Conservation (phyloP, 495 filamentous ascomycete genomes). For the Articulospora tetracladia region DNA sequence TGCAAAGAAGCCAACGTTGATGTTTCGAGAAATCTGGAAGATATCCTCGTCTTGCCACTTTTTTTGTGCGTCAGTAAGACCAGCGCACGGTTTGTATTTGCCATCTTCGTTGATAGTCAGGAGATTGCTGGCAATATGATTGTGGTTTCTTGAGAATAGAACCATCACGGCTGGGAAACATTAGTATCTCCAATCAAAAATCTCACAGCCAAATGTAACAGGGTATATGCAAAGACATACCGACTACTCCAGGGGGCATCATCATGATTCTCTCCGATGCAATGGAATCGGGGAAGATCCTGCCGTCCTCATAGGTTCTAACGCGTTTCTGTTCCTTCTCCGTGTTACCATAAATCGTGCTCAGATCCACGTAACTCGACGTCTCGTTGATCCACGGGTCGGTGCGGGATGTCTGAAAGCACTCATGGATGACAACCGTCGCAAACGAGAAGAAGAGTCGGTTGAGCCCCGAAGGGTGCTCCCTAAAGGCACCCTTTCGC, state of each 20-base stretch:
- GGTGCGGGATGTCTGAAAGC: constrained; percentile 27
- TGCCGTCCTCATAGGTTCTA: constrained; percentile 75
- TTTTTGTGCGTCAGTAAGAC: constrained; percentile 42
- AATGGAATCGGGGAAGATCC: constrained; percentile 77
- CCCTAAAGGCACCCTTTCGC: constrained; percentile 31
- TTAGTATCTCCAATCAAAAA: neutral
- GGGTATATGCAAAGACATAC: neutral
- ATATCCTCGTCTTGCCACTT: constrained; percentile 67
- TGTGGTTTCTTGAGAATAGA: constrained; percentile 76
- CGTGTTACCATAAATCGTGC: constrained; percentile 81
- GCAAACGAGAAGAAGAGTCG: constrained; percentile 86
- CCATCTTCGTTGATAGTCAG: constrained; percentile 60
- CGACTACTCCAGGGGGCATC: constrained; percentile 80
- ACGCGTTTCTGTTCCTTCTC: constrained; percentile 69
- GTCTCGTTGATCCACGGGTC: constrained; percentile 63
- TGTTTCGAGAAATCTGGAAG: constrained; percentile 77
- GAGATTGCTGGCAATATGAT: constrained; percentile 64
- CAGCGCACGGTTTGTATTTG: constrained; percentile 45
- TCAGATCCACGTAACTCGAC: constrained; percentile 80
- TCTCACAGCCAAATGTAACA: neutral
- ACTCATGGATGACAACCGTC: constrained; percentile 77
- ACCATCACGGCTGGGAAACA: constrained; percentile 49
- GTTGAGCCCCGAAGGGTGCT: constrained; percentile 57
- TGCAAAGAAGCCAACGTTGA: constrained; percentile 82
- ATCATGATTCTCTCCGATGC: constrained; percentile 70